Conservation (phyloP, 2,329 filamentous ascomycete genomes). For the Colletotrichum eleusines region DNA sequence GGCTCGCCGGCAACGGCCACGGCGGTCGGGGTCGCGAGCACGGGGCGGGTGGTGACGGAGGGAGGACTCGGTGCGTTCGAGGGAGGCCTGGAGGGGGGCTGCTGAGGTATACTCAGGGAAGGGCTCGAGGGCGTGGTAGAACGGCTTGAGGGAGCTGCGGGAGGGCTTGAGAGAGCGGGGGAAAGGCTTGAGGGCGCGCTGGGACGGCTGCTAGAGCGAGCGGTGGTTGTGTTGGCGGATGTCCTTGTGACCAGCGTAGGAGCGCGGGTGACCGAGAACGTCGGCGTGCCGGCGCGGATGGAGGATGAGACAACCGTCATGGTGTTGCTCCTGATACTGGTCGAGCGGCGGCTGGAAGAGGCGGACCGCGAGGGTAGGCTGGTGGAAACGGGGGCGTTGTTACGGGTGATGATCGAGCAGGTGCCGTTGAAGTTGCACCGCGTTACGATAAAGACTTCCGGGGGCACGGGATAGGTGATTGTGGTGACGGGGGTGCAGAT, state of each 20-base stretch:
- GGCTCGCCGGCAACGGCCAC: constrained; percentile 15
- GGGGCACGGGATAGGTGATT: not conserved
- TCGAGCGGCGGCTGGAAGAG: not conserved
- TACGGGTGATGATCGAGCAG: constrained; percentile 1
- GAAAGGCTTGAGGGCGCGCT: not conserved
- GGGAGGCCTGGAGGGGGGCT: not conserved
- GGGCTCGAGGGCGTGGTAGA: not conserved
- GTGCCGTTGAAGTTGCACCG: constrained; percentile 2
- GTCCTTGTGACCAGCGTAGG: constrained; percentile 5
- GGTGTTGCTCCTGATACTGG: not conserved
- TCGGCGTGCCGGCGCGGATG: not conserved
- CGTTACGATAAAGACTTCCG: not conserved
- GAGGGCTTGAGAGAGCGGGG: not conserved
- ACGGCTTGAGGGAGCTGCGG: not conserved
- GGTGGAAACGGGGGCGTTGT: not conserved
- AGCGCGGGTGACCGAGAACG: not conserved
- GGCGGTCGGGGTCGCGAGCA: not conserved
- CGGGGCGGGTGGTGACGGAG: not conserved
- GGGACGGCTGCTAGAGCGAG: not conserved
- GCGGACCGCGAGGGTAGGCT: not conserved
- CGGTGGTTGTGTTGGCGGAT: not conserved
- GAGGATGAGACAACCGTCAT: not conserved
- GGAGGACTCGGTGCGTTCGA: not conserved
- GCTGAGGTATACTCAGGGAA: not conserved
- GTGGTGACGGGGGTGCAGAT: not conserved